Base-by-base conservation (phyloP, 352 stramenopile genomes). In the Phytopythium montanum region DNA sequence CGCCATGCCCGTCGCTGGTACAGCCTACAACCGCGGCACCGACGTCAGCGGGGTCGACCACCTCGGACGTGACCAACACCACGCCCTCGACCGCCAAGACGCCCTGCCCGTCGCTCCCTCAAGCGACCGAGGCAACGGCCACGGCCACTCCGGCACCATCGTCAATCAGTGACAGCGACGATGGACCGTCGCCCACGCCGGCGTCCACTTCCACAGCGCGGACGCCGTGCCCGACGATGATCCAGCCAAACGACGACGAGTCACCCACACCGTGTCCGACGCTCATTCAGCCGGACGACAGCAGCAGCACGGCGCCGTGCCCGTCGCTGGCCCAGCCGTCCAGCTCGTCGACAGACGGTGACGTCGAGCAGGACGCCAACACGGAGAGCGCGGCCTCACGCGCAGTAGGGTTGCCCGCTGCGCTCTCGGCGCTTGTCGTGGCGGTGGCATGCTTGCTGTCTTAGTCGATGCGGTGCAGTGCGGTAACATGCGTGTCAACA, bases 371-470 rank as follows among this genome's bases (percentile, higher is more conserved):
- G 26, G 68, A 65, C 26, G 79, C 76, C 44, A 74, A 68, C 59
- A 81, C 72, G 31, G 65, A 76, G 69, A 81, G 61, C 65, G 65
- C 61, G 2, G 66, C 66, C 8, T 44, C 59, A 42, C 55, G 21
- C 23, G 6, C 33, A 38, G 6, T 25, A 38, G 33, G 33, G 23
- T 16, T 61, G 9, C 21, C 31, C 12, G 18, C 18, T 34, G 50
- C 62, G 18, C 64, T 31, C 19, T 59, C 64, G 36, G 70, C 68
- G 0, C 16, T 85, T 31, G 59, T 65, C 0, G 60, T 83, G 29
- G 65, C 65, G 31, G 34, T 78, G 7, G 84, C 74, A 3, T 31
- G 21, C 8, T 50, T 88, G 56, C 63, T 87, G 28, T 59, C 86
- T 21, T 88, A 80, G 60, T n/a, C n/a, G n/a, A n/a, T n/a, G n/a